Base-by-base conservation (phyloP, 108 stramenopile genomes). In the Asterionellopsis glacialis region DNA sequence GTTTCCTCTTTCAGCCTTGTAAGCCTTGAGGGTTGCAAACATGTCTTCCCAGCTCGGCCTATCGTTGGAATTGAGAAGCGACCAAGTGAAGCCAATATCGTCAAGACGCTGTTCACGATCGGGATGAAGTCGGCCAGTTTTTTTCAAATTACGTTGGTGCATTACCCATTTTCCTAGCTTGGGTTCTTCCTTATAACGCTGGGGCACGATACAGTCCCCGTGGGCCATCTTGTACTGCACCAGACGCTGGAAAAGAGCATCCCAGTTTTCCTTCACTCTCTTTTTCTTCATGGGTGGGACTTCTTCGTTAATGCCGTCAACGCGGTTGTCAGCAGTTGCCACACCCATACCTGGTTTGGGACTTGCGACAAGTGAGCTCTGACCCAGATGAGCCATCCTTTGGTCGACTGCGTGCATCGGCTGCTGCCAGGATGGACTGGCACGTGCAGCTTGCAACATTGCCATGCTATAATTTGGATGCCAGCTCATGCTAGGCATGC, bases 31-130 rank as follows among this genome's bases (percentile, higher is more conserved):
- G 33, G 33, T 33, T 33, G 33, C 33, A 33, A 33, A 5, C 33
- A 33, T 33, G 33, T 33, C 33, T 5, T 33, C 33, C 33, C 33
- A 33, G 41, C 19, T 39, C 1, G 47, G 42, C 15, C 24, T 33
- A 14, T 42, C 62, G n/a, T 39, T 56, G 13, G 50, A 63, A 38
- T 79, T 72, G n/a, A 68, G 65, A 16, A 62, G 69, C 11, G 63
- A 68, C 81, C 81, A 83, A 42, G 68, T 61, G 51, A 83, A 83
- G 26, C 81, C 81, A 45, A 79, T 24, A 0, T 67, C 77, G 16
- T 70, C 77, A 0, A 83, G 63, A 13, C 69, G 67, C 26, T 47
- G 24, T 16, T 65, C 59, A 2, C 77, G 60, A 45, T 72, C 77
- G 5, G 73, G 70, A 11, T 77, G 78, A 23, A 83, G 45, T 18